Evolutionary conservation across 345 rosid species (phyloP).

Genomic region (Hirschfeldia incana): DNA sequence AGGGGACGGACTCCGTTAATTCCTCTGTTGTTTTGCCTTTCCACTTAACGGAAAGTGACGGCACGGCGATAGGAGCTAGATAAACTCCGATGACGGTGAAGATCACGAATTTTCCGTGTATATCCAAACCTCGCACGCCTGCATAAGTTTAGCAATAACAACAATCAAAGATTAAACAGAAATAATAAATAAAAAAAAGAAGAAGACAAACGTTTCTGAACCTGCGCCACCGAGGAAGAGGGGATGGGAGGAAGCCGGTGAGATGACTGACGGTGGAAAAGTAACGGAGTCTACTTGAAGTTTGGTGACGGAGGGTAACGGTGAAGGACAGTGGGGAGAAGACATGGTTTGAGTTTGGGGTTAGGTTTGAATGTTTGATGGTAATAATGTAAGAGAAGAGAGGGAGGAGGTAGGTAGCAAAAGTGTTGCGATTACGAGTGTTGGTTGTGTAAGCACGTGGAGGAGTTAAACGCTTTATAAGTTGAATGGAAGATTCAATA

Average conservation of each 20-base stretch:
- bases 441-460: slow-evolving; percentile 32
- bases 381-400: slow-evolving; percentile 10
- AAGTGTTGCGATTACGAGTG: slow-evolving; percentile 29
- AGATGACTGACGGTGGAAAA: slow-evolving; percentile 60
- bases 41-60: slow-evolving; percentile 69
- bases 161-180: neutral
- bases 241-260: slow-evolving; percentile 62
- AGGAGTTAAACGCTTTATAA: neutral
- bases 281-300: slow-evolving; percentile 53
- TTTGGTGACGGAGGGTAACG: slow-evolving; percentile 39
- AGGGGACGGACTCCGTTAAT: slow-evolving; percentile 64
- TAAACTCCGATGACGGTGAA: slow-evolving; percentile 85
- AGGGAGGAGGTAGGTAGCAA: slow-evolving; percentile 34
- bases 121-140: slow-evolving; percentile 84
- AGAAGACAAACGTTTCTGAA: neutral
- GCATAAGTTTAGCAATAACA: slow-evolving; percentile 25
- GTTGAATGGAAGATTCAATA: slow-evolving; percentile 5
- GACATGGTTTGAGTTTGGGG: slow-evolving; percentile 25
- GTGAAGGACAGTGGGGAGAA: neutral
- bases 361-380: slow-evolving; percentile 6
- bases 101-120: slow-evolving; percentile 68
- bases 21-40: slow-evolving; percentile 57
- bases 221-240: slow-evolving; percentile 94
- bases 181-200: neutral
- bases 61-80: slow-evolving; percentile 58